A percentile compares a stretch with the other conserved stretches of the same genome.
Conservation (phyloP, 208 protist genomes). For the Leishmania martiniquensis region DNA sequence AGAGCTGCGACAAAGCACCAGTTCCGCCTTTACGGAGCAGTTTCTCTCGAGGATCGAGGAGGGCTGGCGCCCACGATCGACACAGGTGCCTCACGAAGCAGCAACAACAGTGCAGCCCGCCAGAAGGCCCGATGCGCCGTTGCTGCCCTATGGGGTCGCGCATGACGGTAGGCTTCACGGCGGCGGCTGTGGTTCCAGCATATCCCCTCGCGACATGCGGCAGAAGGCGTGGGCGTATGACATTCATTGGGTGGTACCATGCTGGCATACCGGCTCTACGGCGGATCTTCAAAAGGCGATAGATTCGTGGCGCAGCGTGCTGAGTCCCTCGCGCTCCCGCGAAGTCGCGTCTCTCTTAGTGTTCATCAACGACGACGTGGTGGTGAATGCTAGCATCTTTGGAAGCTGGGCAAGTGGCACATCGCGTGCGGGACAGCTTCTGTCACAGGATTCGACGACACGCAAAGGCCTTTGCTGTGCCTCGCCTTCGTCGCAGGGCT, state of each 20-base stretch:
- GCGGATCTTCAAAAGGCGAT: background rate
- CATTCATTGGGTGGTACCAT: slow-evolving; percentile 36
- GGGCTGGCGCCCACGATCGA: background rate
- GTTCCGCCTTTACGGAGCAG: slow-evolving; percentile 8
- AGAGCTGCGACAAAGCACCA: background rate
- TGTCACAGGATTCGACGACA: background rate
- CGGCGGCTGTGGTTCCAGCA: background rate
- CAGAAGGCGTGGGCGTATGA: background rate
- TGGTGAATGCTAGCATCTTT: background rate
- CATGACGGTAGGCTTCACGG: background rate
- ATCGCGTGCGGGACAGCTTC: background rate
- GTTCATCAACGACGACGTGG: slow-evolving; percentile 8
- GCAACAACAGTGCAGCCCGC: background rate
- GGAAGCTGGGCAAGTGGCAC: background rate
- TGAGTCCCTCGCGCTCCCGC: background rate
- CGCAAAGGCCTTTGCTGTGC: background rate
- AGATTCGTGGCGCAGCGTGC: slow-evolving; percentile 10
- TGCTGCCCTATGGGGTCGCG: background rate
- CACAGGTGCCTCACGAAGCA: background rate
- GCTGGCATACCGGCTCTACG: background rate
- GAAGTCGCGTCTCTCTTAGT: slow-evolving; percentile 11
- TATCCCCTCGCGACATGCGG: background rate
- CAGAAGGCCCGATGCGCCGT: too few relatives aligned
- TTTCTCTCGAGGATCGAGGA: slow-evolving; percentile 1
- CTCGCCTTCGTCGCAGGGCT: background rate